Evolutionary conservation across 495 filamentous ascomycete species (phyloP), one percentile per base, ranked within the genome.

Genomic region (Friedmanniomyces simplex): DNA sequence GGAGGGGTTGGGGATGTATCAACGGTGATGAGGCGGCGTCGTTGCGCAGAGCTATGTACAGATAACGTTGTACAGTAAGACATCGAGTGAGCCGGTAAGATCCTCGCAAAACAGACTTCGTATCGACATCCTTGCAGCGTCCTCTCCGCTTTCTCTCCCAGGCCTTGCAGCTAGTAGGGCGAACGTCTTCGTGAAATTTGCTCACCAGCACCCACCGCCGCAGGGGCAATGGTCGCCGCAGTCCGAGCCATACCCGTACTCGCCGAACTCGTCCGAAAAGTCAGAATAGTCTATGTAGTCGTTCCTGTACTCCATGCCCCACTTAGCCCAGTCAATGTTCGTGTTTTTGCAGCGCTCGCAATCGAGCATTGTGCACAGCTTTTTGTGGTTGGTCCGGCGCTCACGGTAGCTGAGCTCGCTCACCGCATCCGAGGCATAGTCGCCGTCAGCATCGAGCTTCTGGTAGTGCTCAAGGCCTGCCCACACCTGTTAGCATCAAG

Each of bases 381-480:
- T 37, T 8, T 8, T 16, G 16, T 37, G 34, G 34, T 37, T 37
- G 34, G 8, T 16, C 8, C 16, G 16, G 8, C 34, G 34, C 8
- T 37, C 34, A 16, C 18, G 7, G 18, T 47, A 47, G 43, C 18
- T 24, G 43, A 24, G 18, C 7, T 47, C 11, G 18, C 43, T 47
- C 7, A 47, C 8, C 6, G 14, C 43, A 8, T 47, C 43, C 8
- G 43, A 47, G 13, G 7, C 36, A 47, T 45, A 55, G 52, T 30
- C 52, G n/a, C 39, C 52, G 21, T 47, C 41, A 18, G 16, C 42
- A 22, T 55, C 52, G 7, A 21, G 22, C 5, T 18, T 8, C 20
- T 45, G 16, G 41, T 45, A 55, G 39, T 24, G 34, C 37, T 55
- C 37, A n/a, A 55, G 36, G 25, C 52, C 52, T 55, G 39, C n/a